Base-by-base conservation (phyloP, 2,329 filamentous ascomycete genomes). In the Aspergillus arachidicola region DNA sequence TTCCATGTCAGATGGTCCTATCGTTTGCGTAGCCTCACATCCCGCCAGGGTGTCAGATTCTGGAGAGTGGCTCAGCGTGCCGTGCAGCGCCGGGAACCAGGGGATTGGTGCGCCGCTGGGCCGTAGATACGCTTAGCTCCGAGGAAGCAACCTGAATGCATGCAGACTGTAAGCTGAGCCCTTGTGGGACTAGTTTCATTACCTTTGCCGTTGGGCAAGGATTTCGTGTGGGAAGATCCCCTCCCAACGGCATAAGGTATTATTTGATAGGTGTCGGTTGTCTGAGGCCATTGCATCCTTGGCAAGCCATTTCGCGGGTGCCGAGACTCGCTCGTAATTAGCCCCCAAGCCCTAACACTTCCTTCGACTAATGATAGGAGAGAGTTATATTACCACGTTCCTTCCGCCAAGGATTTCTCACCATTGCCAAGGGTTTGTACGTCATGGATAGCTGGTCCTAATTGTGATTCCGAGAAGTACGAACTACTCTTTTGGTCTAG, bases 391-490 rank as follows among this genome's bases (percentile, higher is more conserved):
- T 28, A 50, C 14, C 26, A 30, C 16, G 3, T 50, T 50, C 21
- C 54, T 43, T 57, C 14, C 36, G 64, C 64, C 62, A 67, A 64
- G 61, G 16, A 45, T 58, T 60, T 41, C 64, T 53, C 54, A 56
- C 48, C 58, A 43, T 59, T 32, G 58, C 60, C 60, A 63, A 67
- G 63, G 21, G 58, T 51, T 63, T 30, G 26, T 59, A 53, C 54
- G 59, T 43, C 48, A 45, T 57, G 38, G 59, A 43, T 48, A 38
- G 14, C 41, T 54, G 59, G 36, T 57, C 21, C 34, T 41, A 45
- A 58, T 56, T 23, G 45, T 53, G 38, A 58, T 38, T n/a, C 21
- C 23, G 48, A 51, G 38, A 50, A 9, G 38, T 41, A n/a, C 38
- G 12, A 43, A 43, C 59, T 23, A n/a, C 12, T 23, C 36, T n/a